Conservation (phyloP, 179 eudicot species). For the Patellifolia procumbens region DNA sequence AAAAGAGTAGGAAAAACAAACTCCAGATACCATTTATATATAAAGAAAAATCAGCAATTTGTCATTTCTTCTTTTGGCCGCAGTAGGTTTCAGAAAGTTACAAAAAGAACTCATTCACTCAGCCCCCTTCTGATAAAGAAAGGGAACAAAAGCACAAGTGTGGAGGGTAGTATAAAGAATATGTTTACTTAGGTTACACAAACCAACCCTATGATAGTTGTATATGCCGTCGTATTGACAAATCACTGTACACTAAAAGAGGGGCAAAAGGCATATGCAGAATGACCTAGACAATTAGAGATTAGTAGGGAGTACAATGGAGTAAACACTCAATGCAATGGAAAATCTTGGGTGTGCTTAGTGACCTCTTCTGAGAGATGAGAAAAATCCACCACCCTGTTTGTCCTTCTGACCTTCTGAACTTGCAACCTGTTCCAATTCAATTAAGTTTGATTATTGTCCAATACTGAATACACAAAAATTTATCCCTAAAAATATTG, state of each 20-base stretch:
- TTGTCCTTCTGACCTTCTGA: slow-evolving; percentile 71
- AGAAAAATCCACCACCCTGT: slow-evolving; percentile 71
- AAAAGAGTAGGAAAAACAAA: neutral
- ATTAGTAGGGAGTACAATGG: slow-evolving; percentile 21
- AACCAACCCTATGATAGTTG: slow-evolving; percentile 22
- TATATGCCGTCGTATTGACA: slow-evolving; percentile 28
- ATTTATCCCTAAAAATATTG: too few relatives aligned
- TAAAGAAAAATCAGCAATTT: slow-evolving; percentile 16
- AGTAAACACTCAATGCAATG: slow-evolving; percentile 1
- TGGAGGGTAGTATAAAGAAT: slow-evolving; percentile 21
- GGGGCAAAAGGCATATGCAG: slow-evolving; percentile 16
- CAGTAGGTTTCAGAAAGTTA: slow-evolving; percentile 24
- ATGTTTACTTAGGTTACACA: slow-evolving; percentile 17
- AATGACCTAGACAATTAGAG: slow-evolving; percentile 31
- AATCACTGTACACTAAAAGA: slow-evolving; percentile 40
- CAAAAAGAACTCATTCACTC: slow-evolving; percentile 26
- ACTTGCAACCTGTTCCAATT: slow-evolving; percentile 59
- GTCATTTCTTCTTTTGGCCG: slow-evolving; percentile 28
- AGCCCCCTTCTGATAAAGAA: slow-evolving; percentile 7
- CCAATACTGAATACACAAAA: neutral
- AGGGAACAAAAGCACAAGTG: slow-evolving; percentile 7
- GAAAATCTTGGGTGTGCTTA: slow-evolving; percentile 19
- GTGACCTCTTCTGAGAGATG: slow-evolving; percentile 67
- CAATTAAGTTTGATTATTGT: neutral
- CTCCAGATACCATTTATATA: too few relatives aligned